Conservation (phyloP, 257 asterid species). For the Lycium ferocissimum region DNA sequence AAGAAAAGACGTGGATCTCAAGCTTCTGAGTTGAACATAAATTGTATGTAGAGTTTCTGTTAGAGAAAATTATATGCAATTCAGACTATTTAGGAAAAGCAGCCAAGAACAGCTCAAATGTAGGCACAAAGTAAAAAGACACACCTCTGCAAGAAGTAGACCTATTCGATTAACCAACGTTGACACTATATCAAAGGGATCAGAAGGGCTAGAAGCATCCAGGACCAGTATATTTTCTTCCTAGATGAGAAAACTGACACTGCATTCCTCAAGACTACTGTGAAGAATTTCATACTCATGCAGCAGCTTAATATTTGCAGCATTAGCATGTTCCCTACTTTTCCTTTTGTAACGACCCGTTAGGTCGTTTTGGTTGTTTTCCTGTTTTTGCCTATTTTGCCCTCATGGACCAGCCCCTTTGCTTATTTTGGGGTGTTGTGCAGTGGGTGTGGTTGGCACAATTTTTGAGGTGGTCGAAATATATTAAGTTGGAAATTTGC, state of each 20-base stretch:
- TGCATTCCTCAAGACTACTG: slow-evolving; percentile 63
- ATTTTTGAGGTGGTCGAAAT: no score
- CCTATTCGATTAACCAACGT: slow-evolving; percentile 54
- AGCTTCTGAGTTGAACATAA: slow-evolving; percentile 12
- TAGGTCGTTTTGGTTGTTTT: no score
- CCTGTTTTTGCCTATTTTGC: no score
- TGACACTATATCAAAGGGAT: slow-evolving; percentile 21
- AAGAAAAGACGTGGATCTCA: neutral
- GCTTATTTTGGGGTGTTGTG: no score
- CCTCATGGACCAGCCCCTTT: no score
- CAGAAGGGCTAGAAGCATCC: slow-evolving; percentile 50
- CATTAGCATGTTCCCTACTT: slow-evolving; percentile 46
- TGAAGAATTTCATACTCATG: slow-evolving; percentile 60
- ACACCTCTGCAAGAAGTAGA: slow-evolving; percentile 68
- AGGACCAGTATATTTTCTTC: slow-evolving; percentile 51
- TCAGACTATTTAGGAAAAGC: slow-evolving; percentile 18
- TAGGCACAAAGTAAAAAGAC: neutral
- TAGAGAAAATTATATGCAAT: neutral
- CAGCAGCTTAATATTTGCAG: slow-evolving; percentile 62
- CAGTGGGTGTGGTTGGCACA: no score
- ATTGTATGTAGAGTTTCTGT: slow-evolving; percentile 1
- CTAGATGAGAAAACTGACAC: slow-evolving; percentile 48
- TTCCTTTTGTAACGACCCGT: slow-evolving; percentile 32
- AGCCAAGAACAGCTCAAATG: slow-evolving; percentile 17
- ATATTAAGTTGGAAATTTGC: no score